phyloP scores from a whole-genome alignment of 73 alveolate species.

The Blepharisma japonicum region DNA sequence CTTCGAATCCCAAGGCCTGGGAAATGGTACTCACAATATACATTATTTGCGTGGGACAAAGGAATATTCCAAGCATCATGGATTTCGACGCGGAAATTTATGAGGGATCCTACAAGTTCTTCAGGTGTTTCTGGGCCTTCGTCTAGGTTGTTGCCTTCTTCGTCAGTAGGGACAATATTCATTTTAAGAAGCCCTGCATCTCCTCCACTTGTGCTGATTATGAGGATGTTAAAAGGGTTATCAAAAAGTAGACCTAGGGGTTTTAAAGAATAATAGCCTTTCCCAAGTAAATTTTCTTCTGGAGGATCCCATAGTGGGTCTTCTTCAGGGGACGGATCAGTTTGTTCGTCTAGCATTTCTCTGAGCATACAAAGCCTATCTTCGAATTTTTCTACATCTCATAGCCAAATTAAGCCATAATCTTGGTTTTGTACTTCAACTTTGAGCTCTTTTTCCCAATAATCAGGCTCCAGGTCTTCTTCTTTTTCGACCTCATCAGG shows the following conservation, averaged over 20 bases:
- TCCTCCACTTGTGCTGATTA: conserved; percentile 3
- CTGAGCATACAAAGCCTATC: conserved; percentile 43
- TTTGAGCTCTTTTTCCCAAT: conserved; percentile 45
- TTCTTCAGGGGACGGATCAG: conserved; percentile 22
- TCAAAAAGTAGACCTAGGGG: conserved; percentile 40
- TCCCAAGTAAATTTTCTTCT: conserved; percentile 70
- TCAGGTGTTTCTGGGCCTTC: conserved; percentile 18
- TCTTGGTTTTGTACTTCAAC: conserved; percentile 51
- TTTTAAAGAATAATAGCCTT: conserved; percentile 53
- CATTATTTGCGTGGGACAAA: neutral
- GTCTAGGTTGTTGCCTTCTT: neutral
- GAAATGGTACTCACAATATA: conserved; percentile 15
- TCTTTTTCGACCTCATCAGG: conserved; percentile 42
- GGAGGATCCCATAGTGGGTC: conserved; percentile 91
- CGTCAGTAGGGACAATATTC: conserved; percentile 18
- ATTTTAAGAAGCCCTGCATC: neutral
- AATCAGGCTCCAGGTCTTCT: conserved; percentile 38
- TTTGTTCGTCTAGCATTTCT: conserved; percentile 5
- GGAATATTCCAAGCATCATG: conserved; percentile 20
- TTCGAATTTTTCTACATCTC: conserved; percentile 54
- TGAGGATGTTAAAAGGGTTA: neutral
- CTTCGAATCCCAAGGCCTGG: conserved; percentile 3
- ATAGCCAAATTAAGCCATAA: conserved; percentile 38
- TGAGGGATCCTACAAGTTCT: neutral
- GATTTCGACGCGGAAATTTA: conserved; percentile 11